Evolutionary conservation across 75 land plant genomes (phyloP).

Genomic region (Pinus tabuliformis): DNA sequence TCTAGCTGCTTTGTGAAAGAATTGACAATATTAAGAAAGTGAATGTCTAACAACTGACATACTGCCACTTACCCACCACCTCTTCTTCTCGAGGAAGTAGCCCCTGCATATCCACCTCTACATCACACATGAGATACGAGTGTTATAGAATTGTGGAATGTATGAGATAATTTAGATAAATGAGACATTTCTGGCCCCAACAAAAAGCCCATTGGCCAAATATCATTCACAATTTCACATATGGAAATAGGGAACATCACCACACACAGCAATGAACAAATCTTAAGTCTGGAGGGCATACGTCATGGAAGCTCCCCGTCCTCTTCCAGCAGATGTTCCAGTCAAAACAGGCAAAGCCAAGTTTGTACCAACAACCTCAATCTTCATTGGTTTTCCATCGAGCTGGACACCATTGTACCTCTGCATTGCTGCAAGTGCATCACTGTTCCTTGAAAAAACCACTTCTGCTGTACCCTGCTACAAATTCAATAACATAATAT

Average conservation of each 20-base stretch:
- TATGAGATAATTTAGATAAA: no score
- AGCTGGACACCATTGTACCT: constrained; percentile 47
- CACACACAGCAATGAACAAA: neutral
- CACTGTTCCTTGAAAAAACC: constrained; percentile 27
- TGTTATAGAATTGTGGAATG: neutral
- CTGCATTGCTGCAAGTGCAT: constrained; percentile 42
- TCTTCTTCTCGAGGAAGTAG: constrained; percentile 3
- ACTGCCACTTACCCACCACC: constrained; percentile 1
- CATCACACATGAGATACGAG: neutral
- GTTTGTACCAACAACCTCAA: constrained; percentile 36
- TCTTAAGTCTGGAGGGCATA: neutral
- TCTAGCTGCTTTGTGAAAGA: neutral
- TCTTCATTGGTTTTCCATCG: constrained; percentile 46
- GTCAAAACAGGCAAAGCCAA: constrained; percentile 11
- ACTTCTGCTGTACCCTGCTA: constrained; percentile 49
- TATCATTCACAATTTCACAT: no score
- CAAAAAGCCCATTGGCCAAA: no score
- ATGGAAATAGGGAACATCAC: no score
- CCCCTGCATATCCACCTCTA: constrained; percentile 2
- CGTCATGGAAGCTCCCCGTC: constrained; percentile 5
- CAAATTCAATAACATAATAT: neutral
- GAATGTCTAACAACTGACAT: neutral
- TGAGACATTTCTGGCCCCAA: no score
- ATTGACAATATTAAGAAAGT: no score
- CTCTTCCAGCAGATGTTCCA: constrained; percentile 7